Base-by-base conservation (phyloP, 495 filamentous ascomycete genomes). In the Polyplosphaeria fusca region DNA sequence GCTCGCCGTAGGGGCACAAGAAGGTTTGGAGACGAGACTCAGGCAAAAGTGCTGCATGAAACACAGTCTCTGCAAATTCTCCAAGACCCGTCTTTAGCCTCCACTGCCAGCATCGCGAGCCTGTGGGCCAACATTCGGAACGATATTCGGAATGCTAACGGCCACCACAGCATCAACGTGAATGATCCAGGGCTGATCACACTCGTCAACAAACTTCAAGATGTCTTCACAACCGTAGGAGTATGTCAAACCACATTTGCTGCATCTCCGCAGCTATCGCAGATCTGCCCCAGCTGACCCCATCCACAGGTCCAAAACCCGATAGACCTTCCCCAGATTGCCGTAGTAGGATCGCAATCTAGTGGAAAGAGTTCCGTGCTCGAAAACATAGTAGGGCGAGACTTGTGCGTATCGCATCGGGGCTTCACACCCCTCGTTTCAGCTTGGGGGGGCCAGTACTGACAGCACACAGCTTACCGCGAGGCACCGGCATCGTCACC, bases 341-440 rank as follows among this genome's bases (percentile, higher is more conserved):
- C 86, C 56, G 94, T 99, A 53, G 94, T 99, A 43, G 94, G 94
- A 64, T 96, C 92, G 70, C 94, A 99, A 77, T 97, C 94, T 12
- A 96, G 91, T 71, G 94, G 94, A 70, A 99, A 99, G 84, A 96
- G 91, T 78, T 97, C 93, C n/a, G 94, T 99, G 64, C 73, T 99
- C 67, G 94, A 99, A 75, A 99, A 99, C 68, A 99, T 99, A 65
- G 94, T 99, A 37, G 94, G 94, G 32, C 81, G 94, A 75, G 93
- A 99, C 75, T 97, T 99, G 94, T 97, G 80, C 72, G 88, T 71
- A 30, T 30, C 37, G 28, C 43, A 45, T 13, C 27, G 25, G 52
- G 47, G 38, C 35, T 54, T 24, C 27, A 58, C 66, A 35, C 20
- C 7, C 5, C 9, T 13, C 35, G 5, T 48, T 25, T 47, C 46